phyloP scores from a whole-genome alignment of 2,329 filamentous ascomycete genomes.

The Bertia moriformis region DNA sequence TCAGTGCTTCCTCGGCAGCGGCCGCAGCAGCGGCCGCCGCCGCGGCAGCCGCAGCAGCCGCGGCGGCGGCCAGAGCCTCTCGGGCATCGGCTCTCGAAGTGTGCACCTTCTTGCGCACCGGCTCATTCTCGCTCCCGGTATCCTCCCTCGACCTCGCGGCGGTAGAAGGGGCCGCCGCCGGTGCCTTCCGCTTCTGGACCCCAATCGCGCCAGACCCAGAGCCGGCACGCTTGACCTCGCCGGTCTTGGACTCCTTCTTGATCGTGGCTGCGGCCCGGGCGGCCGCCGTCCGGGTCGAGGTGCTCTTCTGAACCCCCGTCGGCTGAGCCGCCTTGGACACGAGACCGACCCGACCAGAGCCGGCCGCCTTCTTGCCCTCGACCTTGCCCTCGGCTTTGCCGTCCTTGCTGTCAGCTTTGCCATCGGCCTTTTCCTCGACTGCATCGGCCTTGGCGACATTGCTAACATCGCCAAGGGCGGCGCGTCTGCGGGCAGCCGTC shows the following conservation, averaged over 20 bases:
- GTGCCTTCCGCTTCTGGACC: conserved; percentile 53
- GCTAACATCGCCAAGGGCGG: conserved; percentile 83
- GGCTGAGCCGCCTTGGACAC: conserved; percentile 71
- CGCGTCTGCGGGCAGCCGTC: conserved; percentile 55
- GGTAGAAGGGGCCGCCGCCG: too few relatives aligned
- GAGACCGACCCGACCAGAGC: conserved; percentile 43
- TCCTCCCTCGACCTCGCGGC: conserved; percentile 35
- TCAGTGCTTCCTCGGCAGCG: conserved; percentile 7
- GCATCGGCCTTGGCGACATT: conserved; percentile 74
- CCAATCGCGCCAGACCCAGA: conserved; percentile 58
- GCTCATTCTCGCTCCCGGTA: conserved; percentile 50
- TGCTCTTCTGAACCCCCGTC: conserved; percentile 62
- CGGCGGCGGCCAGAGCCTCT: conserved; percentile 9
- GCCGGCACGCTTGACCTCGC: conserved; percentile 57
- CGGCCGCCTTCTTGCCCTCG: conserved; percentile 54
- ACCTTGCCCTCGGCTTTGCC: conserved; percentile 61
- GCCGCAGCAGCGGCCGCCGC: conserved; percentile 5
- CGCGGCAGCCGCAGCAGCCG: conserved; percentile 6
- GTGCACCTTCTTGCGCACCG: conserved; percentile 50
- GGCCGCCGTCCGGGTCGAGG: conserved; percentile 36
- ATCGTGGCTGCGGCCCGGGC: conserved; percentile 46
- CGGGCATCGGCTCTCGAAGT: conserved; percentile 36
- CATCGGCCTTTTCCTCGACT: conserved; percentile 60
- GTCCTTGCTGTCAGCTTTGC: conserved; percentile 96
- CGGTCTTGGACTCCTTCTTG: conserved; percentile 55